Percentiles rank a stretch among this genome's conserved stretches.
These are phyloP conservation scores for Xylariaceae sp. DNA, from an alignment of 2,329 filamentous ascomycete genomes.

Conservation along the genomic window DNA sequence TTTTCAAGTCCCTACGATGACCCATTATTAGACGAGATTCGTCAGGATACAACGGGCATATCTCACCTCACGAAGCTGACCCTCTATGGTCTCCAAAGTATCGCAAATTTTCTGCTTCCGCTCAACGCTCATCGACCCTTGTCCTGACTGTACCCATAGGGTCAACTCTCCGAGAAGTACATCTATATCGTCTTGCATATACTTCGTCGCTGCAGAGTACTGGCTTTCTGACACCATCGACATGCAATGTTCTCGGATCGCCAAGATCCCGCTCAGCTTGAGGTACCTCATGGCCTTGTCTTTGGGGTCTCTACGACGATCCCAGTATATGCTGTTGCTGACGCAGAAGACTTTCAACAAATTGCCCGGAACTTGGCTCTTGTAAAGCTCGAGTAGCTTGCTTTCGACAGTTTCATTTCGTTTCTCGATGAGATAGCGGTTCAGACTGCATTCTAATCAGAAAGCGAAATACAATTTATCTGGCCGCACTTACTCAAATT, in stretches of 20 bases:
- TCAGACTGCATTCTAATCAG: conserved; percentile 4
- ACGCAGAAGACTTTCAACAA: conserved; percentile 39
- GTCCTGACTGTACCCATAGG: conserved; percentile 43
- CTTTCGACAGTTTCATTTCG: conserved; percentile 35
- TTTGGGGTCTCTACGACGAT: conserved; percentile 27
- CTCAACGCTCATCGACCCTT: conserved; percentile 35
- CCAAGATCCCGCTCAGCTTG: conserved; percentile 39
- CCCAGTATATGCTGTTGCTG: conserved; percentile 42
- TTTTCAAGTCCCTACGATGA: background rate
- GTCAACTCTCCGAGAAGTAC: conserved; percentile 37
- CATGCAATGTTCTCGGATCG: conserved; percentile 41
- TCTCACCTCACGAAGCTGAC: conserved; percentile 13
- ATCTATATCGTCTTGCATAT: conserved; percentile 39
- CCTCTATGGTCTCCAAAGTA: conserved; percentile 32
- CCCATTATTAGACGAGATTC: too few relatives aligned
- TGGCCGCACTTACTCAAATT: conserved; percentile 10
- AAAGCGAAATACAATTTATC: background rate
- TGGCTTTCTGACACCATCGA: conserved; percentile 42
- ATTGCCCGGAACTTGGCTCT: conserved; percentile 17
- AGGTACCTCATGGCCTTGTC: conserved; percentile 31
- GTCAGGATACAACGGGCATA: too few relatives aligned
- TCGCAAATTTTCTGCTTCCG: conserved; percentile 31
- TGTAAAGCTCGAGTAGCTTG: conserved; percentile 30
- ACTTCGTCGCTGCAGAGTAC: conserved; percentile 32
- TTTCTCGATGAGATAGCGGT: conserved; percentile 31